A percentile compares a stretch with the other conserved stretches of the same genome.
These are phyloP conservation scores for Suillus hirtellus DNA, from an alignment of 768 basidiomycete species.

Conservation along the genomic window DNA sequence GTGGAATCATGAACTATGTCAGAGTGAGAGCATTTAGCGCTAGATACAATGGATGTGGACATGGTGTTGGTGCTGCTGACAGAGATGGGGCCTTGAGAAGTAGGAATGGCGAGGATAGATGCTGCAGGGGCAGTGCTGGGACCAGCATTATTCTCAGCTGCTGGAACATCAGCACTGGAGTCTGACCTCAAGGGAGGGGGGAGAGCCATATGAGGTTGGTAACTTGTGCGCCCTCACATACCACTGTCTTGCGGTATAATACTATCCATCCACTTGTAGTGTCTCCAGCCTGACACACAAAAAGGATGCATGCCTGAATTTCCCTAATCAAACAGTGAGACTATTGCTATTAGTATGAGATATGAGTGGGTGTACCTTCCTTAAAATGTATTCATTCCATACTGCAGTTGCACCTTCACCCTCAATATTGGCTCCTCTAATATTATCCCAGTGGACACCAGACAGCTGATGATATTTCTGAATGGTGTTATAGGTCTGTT, in stretches of 20 bases:
- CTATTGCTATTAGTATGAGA: not conserved
- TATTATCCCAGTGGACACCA: not conserved
- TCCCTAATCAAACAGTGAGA: no score
- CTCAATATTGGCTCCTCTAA: not conserved
- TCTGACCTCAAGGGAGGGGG: not conserved
- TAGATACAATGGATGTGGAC: no score
- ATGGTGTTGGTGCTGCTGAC: not conserved
- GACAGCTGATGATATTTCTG: not conserved
- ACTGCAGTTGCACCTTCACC: not conserved
- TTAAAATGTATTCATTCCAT: not conserved
- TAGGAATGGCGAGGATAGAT: not conserved
- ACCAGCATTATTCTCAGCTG: not conserved
- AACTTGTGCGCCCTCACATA: not conserved
- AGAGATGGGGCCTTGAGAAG: not conserved
- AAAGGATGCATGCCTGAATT: no score
- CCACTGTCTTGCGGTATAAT: constrained; percentile 2
- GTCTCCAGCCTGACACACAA: not conserved
- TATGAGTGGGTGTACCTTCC: not conserved
- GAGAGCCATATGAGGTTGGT: not conserved
- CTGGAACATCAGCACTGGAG: not conserved
- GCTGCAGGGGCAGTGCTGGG: not conserved
- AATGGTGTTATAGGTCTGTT: not conserved
- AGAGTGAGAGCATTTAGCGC: not conserved
- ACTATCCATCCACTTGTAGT: not conserved
- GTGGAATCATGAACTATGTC: not conserved